phyloP scores from a whole-genome alignment of 2,329 filamentous ascomycete genomes.

The Dactylellina leptospora region DNA sequence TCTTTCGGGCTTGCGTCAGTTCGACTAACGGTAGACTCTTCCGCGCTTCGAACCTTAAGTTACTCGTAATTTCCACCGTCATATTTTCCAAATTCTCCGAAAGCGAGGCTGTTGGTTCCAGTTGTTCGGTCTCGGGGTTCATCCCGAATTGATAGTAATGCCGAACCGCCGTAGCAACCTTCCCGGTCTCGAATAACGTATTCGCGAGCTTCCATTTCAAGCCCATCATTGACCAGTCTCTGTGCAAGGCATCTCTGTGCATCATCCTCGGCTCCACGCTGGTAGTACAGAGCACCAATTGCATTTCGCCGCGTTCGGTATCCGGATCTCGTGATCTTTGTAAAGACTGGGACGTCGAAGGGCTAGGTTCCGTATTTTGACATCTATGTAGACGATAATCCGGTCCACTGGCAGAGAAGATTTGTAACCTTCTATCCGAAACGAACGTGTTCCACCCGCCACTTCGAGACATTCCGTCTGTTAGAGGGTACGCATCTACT shows the following conservation, averaged over 20 bases:
- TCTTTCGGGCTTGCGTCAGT: constrained; percentile 70
- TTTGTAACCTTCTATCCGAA: background rate
- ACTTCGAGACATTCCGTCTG: background rate
- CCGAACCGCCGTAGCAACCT: constrained; percentile 67
- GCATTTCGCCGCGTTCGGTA: constrained; percentile 9
- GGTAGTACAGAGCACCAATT: constrained; percentile 15
- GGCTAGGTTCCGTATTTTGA: too few relatives aligned
- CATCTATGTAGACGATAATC: background rate
- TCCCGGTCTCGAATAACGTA: constrained; percentile 78
- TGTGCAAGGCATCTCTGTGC: background rate
- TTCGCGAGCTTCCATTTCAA: constrained; percentile 70
- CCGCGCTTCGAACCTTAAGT: constrained; percentile 11
- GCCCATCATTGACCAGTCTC: background rate
- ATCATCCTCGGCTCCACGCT: background rate
- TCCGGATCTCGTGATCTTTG: background rate
- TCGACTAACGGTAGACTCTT: constrained; percentile 67
- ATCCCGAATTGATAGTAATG: constrained; percentile 12
- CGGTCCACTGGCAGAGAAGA: constrained; percentile 3
- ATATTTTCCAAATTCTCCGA: constrained; percentile 7
- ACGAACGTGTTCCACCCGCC: constrained; percentile 31
- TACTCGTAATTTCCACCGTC: constrained; percentile 1
- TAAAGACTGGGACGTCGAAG: background rate
- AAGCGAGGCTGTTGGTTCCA: background rate
- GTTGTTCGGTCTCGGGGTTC: background rate
- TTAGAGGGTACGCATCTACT: constrained; percentile 7